phyloP scores from a whole-genome alignment of 768 basidiomycete species.

The Collybiopsis luxurians region DNA sequence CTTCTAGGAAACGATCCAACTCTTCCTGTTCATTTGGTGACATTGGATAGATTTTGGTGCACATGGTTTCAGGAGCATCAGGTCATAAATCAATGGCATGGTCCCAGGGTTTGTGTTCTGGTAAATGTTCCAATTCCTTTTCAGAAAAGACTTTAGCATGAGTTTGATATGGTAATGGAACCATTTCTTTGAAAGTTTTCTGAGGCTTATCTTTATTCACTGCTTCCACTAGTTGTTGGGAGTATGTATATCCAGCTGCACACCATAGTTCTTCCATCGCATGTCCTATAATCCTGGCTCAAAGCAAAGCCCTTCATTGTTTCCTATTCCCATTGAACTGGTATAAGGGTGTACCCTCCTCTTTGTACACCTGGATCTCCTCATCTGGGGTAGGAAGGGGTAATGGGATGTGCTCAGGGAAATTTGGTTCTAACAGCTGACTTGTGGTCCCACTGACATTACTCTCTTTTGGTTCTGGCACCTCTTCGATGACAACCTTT shows the following conservation, averaged over 20 bases:
- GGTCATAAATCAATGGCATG: constrained; percentile 25
- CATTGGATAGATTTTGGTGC: constrained; percentile 26
- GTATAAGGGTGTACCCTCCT: no score
- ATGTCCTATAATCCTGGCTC: constrained; percentile 4
- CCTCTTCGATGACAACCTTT: no score
- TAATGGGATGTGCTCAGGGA: no score
- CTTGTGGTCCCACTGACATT: no score
- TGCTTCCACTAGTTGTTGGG: neutral
- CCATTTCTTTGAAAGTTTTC: neutral
- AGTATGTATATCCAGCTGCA: neutral
- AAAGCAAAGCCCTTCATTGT: no score
- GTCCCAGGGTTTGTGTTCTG: constrained; percentile 24
- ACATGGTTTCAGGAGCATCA: constrained; percentile 17
- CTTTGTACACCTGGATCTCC: no score
- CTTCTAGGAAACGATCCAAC: neutral
- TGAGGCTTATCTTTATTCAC: neutral
- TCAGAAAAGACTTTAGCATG: constrained; percentile 23
- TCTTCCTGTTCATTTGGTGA: constrained; percentile 24
- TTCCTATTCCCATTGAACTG: no score
- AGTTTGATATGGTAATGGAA: neutral
- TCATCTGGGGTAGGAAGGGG: no score
- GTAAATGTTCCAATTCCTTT: constrained; percentile 20
- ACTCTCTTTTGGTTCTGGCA: no score
- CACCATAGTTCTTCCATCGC: neutral
- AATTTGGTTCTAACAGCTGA: no score